A percentile compares a stretch with the other conserved stretches of the same genome.
Conservation (phyloP, 225 moss, liverwort and hornwort genomes). For the Polytrichum commune region DNA sequence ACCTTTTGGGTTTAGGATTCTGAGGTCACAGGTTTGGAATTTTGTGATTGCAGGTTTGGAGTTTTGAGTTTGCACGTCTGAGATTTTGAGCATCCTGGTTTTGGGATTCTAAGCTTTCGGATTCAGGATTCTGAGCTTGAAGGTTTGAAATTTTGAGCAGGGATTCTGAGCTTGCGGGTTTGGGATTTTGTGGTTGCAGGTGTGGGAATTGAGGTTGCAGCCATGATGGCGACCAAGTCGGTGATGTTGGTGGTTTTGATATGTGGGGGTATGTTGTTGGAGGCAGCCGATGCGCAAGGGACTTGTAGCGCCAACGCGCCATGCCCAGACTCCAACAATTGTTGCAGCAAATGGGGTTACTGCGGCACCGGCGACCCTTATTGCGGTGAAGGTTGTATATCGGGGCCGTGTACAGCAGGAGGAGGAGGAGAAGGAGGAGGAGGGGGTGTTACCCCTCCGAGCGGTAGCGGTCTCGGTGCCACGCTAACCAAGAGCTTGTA, state of each 20-base stretch:
- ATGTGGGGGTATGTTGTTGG: conserved; percentile 4
- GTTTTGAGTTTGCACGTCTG: too few relatives aligned
- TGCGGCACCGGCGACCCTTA: background rate
- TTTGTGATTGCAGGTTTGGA: too few relatives aligned
- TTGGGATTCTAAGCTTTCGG: too few relatives aligned
- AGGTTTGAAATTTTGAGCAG: too few relatives aligned
- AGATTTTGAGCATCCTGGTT: too few relatives aligned
- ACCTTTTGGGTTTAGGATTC: too few relatives aligned
- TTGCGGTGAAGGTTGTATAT: conserved; percentile 21
- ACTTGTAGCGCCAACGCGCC: conserved; percentile 14
- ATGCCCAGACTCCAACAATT: conserved; percentile 5
- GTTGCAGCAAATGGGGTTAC: conserved; percentile 26
- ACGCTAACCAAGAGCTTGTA: conserved; percentile 5
- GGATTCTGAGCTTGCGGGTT: too few relatives aligned
- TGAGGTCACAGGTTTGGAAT: too few relatives aligned
- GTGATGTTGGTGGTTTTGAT: conserved; percentile 1
- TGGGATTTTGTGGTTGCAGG: too few relatives aligned
- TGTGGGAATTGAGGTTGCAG: too few relatives aligned
- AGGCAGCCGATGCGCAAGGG: conserved; percentile 18
- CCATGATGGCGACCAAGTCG: background rate
- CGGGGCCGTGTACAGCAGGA: conserved; percentile 20
- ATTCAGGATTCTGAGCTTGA: too few relatives aligned
- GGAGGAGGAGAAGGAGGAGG: background rate
- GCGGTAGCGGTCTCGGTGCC: background rate
- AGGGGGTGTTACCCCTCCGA: background rate